Evolutionary conservation across 257 asterid species (phyloP), one percentile per base, ranked within the genome.

Genomic region (Thymus mandschuricus): DNA sequence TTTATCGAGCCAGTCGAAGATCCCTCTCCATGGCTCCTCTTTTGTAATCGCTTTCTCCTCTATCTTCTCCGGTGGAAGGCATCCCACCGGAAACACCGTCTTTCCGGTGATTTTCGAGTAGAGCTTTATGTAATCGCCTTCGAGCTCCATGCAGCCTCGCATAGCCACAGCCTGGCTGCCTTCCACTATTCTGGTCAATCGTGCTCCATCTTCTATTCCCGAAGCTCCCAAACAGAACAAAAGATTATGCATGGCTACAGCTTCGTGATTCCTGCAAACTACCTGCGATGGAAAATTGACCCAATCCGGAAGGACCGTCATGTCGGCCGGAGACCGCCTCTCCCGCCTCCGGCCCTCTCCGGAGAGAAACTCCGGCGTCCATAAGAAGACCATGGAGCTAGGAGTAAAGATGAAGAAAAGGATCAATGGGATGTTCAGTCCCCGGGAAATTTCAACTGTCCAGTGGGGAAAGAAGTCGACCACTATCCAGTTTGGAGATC

Each of bases 61-160:
- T 35, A 28, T 34, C 68, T 5, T 57, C 62, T 27, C 57, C 8
- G 72, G 77, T 27, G 79, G 74, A 13, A 76, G 79, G 31, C 71
- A 64, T 57, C 84, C 84, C 45, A 80, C 55, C 2, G 79, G 81
- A n/a, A 80, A 15, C 44, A 60, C 72, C 0, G 70, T 68, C 71
- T 72, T 80, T 27, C 78, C 61, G 35, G 70, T 71, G 72, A 69
- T 33, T n/a, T 59, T 69, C 9, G 72, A 70, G 10, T 66, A 21
- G 0, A 67, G 41, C 0, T 30, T 64, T 59, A 80, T 12, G 44
- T 72, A 76, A 11, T 71, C 74, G 1, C 44, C 70, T 44, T 80
- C 81, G 15, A 80, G 71, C 41, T 80, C 81, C 0, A 12, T 38
- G 76, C 81, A 68, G 1, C 74, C 63, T 0, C 75, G 79, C 8